phyloP scores from a whole-genome alignment of 495 filamentous ascomycete genomes.

The Penicillium chermesinum region DNA sequence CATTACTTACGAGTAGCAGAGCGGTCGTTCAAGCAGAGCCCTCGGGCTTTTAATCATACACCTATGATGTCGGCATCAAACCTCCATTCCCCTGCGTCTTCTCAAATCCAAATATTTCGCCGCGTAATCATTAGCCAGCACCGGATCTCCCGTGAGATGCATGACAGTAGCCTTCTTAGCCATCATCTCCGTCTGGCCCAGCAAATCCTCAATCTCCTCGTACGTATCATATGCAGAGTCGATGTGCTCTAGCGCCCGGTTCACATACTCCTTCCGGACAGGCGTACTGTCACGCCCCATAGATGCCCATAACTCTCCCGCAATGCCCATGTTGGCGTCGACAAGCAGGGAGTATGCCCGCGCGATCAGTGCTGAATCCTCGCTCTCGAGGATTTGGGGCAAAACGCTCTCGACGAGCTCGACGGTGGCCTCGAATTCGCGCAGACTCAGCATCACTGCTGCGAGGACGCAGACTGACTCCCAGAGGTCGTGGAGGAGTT shows the following conservation, averaged over 20 bases:
- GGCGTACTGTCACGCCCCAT: slow-evolving; percentile 20
- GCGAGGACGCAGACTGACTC: slow-evolving; percentile 66
- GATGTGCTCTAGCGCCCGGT: slow-evolving; percentile 60
- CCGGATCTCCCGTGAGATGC: slow-evolving; percentile 65
- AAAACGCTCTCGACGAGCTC: slow-evolving; percentile 67
- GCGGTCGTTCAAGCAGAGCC: too few relatives aligned
- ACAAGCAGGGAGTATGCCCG: slow-evolving; percentile 70
- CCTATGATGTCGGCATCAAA: slow-evolving; percentile 3
- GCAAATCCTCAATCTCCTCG: slow-evolving; percentile 66
- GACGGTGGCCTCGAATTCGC: slow-evolving; percentile 68
- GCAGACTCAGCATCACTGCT: slow-evolving; percentile 61
- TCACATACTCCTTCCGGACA: slow-evolving; percentile 53
- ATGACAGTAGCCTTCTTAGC: slow-evolving; percentile 81
- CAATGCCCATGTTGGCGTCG: slow-evolving; percentile 80
- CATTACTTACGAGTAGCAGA: too few relatives aligned
- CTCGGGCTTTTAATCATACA: background rate
- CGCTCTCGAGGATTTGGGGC: slow-evolving; percentile 77
- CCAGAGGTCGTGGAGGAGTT: slow-evolving; percentile 71
- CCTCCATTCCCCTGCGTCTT: slow-evolving; percentile 23
- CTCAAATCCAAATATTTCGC: slow-evolving; percentile 61
- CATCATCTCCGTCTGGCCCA: slow-evolving; percentile 75
- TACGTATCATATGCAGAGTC: slow-evolving; percentile 65
- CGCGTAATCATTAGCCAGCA: slow-evolving; percentile 69
- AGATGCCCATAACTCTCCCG: slow-evolving; percentile 44
- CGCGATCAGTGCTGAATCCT: slow-evolving; percentile 59